Evolutionary conservation across 2,329 filamentous ascomycete species (phyloP), one percentile per base, ranked within the genome.

Genomic region (Exserohilum turcica): DNA sequence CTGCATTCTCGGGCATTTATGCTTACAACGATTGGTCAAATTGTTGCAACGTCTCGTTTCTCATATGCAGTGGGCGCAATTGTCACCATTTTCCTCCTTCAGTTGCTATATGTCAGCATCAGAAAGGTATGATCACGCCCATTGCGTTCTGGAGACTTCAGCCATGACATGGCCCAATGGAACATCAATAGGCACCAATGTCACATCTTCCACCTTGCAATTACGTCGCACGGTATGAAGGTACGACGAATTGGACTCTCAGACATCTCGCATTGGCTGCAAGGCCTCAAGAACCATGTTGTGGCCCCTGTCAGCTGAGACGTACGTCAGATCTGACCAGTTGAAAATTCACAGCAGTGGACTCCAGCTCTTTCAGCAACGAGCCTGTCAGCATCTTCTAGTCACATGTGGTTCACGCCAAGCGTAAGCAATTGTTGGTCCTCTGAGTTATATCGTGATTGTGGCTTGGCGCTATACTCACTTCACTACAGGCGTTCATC

Each of bases 251-350:
- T 6, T 15, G 13, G 3, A 19, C 12, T 3, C 27, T 53, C 15
- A 16, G 12, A 38, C 13, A 28, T 16, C 31, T 16, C 21, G 32
- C 6, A 43, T 53, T 48, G 37, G 44, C n/a, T 43, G 32, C 28
- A 18, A 43, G 12, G 38, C 12, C 29, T 27, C 32, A n/a, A 31
- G 37, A 36, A 32, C 27, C 28, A 32, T 9, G n/a, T 19, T 31
- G n/a, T 10, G 32, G 6, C 27, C 31, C 33, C 39, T 39, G 33
- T 43, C 50, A 49, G 45, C 50, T 53, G 50, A 53, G 36, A 29
- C 4, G 46, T 53, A 43, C 45, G 50, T 53, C 38, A 53, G 50
- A 49, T 43, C 50, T 49, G 50, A 44, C 38, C 44, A 43, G n/a
- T 40, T 21, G 10, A 36, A 28, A 7, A 28, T 19, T 39, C 33